Evolutionary conservation across 345 rosid species (phyloP).

Genomic region (Lenwebbia sp.): DNA sequence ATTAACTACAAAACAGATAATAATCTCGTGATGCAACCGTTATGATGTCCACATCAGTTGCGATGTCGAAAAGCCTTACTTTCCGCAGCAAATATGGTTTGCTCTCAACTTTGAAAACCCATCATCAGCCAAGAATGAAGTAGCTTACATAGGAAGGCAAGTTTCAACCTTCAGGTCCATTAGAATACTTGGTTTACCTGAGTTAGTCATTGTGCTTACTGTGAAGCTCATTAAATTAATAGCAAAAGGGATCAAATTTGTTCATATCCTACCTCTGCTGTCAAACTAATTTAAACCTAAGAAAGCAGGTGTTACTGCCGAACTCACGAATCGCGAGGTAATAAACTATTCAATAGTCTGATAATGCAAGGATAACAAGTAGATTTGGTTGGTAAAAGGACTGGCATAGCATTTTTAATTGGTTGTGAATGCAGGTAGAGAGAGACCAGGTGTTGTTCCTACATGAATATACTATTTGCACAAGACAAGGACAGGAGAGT

Average conservation of each 20-base stretch:
- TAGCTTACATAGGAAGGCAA: not conserved
- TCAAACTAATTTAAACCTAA: not conserved
- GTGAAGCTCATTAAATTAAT: not conserved
- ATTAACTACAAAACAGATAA: not conserved
- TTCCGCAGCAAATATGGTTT: not conserved
- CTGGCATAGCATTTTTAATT: not conserved
- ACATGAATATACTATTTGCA: not conserved
- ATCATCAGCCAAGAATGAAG: not conserved
- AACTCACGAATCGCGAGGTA: not conserved
- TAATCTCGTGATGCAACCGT: not conserved
- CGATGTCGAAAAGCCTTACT: not conserved
- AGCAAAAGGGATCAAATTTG: not conserved
- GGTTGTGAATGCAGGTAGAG: too few relatives aligned
- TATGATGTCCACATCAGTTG: not conserved
- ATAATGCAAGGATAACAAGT: not conserved
- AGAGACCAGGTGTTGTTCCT: not conserved
- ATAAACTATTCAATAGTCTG: not conserved
- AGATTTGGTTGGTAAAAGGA: not conserved
- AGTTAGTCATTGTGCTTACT: not conserved
- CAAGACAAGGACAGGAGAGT: not conserved
- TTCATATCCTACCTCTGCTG: not conserved
- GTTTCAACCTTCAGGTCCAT: not conserved
- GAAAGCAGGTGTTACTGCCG: not conserved
- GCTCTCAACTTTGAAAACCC: not conserved
- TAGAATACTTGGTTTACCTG: not conserved